Percentiles rank a stretch among this genome's conserved stretches.
These are phyloP conservation scores for Crucibulum laeve DNA, from an alignment of 768 basidiomycete species.

Conservation along the genomic window DNA sequence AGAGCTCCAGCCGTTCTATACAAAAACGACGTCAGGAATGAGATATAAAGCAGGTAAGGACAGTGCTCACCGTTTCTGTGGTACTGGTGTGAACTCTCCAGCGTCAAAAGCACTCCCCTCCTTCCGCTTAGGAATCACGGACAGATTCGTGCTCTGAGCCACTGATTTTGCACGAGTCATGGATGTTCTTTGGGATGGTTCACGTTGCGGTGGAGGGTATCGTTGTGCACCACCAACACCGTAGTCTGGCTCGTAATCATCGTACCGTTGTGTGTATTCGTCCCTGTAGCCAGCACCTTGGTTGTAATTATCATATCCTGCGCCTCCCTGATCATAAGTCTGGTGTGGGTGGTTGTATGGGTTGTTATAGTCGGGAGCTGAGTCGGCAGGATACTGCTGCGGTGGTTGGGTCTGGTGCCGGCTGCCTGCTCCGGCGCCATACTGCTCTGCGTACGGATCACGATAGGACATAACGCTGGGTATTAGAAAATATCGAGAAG, in stretches of 20 bases:
- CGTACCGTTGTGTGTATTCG: conserved; percentile 15
- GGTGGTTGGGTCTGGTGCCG: conserved; percentile 7
- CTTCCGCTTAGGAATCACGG: conserved; percentile 15
- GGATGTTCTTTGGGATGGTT: conserved; percentile 5
- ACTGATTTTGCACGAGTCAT: too few relatives aligned
- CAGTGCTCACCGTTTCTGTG: conserved; percentile 10
- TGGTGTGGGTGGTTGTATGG: conserved; percentile 49
- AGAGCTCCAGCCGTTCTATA: conserved; percentile 36
- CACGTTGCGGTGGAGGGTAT: conserved; percentile 7
- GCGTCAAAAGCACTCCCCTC: conserved; percentile 35
- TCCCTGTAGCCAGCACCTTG: conserved; percentile 34
- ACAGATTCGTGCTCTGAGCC: too few relatives aligned
- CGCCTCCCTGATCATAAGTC: conserved; percentile 43
- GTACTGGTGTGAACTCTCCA: conserved; percentile 34
- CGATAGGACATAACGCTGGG: conserved; percentile 40
- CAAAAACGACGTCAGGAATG: not conserved
- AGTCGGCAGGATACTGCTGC: not conserved
- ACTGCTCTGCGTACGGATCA: conserved; percentile 45
- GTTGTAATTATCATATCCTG: conserved; percentile 27
- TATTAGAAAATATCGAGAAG: too few relatives aligned
- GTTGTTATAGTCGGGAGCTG: conserved; percentile 25
- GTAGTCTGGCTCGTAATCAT: not conserved
- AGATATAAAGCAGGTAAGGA: not conserved
- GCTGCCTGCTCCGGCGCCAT: conserved; percentile 13
- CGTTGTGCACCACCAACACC: not conserved